Conservation (phyloP, 2,329 filamentous ascomycete genomes). For the Colletotrichum abscissum region DNA sequence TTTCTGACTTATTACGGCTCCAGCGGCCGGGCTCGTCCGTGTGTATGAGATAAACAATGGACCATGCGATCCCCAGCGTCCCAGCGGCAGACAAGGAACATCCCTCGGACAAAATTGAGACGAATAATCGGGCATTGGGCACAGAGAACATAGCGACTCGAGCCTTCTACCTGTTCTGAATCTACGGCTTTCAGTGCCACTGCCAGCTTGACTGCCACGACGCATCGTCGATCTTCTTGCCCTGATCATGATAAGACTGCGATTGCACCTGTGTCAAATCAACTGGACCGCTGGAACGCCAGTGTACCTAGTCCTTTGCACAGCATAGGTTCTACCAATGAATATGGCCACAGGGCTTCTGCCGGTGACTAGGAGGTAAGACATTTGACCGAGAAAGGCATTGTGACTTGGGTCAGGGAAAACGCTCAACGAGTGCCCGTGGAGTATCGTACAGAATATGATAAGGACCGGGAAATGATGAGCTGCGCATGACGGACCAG, state of each 20-base stretch:
- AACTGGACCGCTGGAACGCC: neutral
- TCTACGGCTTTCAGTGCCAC: neutral
- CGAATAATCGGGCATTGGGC: neutral
- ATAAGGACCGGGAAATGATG: constrained; percentile 25
- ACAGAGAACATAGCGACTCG: neutral
- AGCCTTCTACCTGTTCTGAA: neutral
- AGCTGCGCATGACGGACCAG: constrained; percentile 7
- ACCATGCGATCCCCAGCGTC: constrained; percentile 23
- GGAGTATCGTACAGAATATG: neutral
- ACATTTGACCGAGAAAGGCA: too few relatives aligned
- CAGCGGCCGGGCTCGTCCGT: neutral
- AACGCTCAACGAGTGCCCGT: neutral
- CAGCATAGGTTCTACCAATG: neutral
- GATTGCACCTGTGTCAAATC: neutral
- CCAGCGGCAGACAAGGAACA: constrained; percentile 21
- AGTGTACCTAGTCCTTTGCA: neutral
- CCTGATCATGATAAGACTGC: neutral
- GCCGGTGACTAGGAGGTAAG: neutral
- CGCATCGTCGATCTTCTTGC: neutral
- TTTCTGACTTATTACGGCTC: constrained; percentile 1
- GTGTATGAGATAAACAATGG: constrained; percentile 23
- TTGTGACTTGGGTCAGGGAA: neutral
- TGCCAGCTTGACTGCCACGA: neutral
- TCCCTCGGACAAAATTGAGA: constrained; percentile 1
- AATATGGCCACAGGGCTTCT: neutral